Evolutionary conservation across 371 early-diverging fungal genomes (phyloP).

Genomic region (Furculomyces boomerangus): DNA sequence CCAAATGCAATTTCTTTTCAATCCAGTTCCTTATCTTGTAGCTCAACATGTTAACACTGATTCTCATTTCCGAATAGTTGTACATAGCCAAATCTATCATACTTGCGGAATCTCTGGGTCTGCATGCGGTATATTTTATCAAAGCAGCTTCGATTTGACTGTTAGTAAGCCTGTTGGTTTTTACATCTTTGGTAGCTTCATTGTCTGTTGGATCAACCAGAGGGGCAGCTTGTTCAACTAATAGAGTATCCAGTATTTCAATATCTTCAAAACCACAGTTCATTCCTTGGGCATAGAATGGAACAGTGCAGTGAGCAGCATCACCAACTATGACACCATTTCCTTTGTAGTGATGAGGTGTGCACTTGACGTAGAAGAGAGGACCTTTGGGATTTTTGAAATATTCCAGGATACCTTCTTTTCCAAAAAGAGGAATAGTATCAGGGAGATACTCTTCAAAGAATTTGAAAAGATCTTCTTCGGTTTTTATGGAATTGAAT

Average conservation of each 20-base stretch:
- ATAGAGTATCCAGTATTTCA: slow-evolving; percentile 45
- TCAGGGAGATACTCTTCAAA: slow-evolving; percentile 71
- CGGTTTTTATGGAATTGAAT: slow-evolving; percentile 60
- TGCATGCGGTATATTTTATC: slow-evolving; percentile 45
- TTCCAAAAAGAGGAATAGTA: slow-evolving; percentile 61
- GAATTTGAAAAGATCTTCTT: slow-evolving; percentile 43
- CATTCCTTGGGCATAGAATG: slow-evolving; percentile 95
- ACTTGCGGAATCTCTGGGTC: slow-evolving; percentile 69
- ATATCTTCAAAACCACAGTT: slow-evolving; percentile 96
- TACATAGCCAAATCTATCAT: slow-evolving; percentile 88
- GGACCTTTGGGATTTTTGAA: slow-evolving; percentile 72
- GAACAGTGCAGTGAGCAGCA: slow-evolving; percentile 96
- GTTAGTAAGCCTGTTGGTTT: slow-evolving; percentile 7
- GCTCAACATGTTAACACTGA: slow-evolving; percentile 45
- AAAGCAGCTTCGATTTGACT: slow-evolving; percentile 34
- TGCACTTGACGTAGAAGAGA: slow-evolving; percentile 68
- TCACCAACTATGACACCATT: slow-evolving; percentile 77
- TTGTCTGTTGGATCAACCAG: slow-evolving; percentile 10
- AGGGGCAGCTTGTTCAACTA: slow-evolving; percentile 32
- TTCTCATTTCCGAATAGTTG: slow-evolving; percentile 90
- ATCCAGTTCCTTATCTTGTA: slow-evolving; percentile 62
- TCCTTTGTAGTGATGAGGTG: slow-evolving; percentile 66
- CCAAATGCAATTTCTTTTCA: slow-evolving; percentile 49
- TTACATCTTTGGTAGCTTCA: slow-evolving; percentile 3
- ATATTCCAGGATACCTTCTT: slow-evolving; percentile 49